Evolutionary conservation across 176 grass and related monocot species (phyloP).

Genomic region (Triticum aestivum): DNA sequence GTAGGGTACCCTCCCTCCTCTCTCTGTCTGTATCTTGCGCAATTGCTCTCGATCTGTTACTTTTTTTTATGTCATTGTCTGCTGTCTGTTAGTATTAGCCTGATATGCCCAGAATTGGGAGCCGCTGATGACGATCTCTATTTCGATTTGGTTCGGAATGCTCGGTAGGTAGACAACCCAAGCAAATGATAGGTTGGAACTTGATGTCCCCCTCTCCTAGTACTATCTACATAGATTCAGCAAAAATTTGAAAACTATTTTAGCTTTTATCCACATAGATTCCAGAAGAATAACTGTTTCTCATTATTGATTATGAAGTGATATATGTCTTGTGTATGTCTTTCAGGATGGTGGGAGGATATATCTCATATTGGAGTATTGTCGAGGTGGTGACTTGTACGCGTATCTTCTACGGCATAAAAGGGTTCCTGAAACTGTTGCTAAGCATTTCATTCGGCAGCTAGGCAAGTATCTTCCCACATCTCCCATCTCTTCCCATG

Average conservation of each 20-base stretch:
- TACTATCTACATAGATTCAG: not conserved
- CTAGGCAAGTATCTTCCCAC: conserved; percentile 54
- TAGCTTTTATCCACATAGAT: not conserved
- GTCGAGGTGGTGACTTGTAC: conserved; percentile 78
- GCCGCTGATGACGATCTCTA: not conserved
- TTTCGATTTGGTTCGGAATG: not conserved
- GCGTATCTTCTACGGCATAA: conserved; percentile 58
- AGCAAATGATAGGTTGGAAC: not conserved
- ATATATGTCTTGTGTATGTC: conserved; percentile 4
- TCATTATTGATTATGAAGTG: not conserved
- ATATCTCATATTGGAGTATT: conserved; percentile 93
- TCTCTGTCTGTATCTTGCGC: not conserved
- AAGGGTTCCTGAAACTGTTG: conserved; percentile 73
- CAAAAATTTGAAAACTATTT: not conserved
- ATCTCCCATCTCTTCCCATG: not conserved
- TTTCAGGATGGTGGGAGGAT: conserved; percentile 68
- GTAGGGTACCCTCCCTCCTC: conserved; percentile 48
- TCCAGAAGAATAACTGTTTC: not conserved
- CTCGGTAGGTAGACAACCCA: not conserved
- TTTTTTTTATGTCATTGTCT: not conserved
- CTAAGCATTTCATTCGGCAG: conserved; percentile 85
- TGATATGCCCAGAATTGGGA: conserved; percentile 1
- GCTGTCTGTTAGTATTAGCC: conserved; percentile 1
- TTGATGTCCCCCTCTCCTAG: not conserved
- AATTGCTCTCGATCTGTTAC: conserved; percentile 23